Evolutionary conservation across 495 filamentous ascomycete genomes (phyloP), one percentile per base, ranked within the genome.

Genomic region (Cercophora scortea): DNA sequence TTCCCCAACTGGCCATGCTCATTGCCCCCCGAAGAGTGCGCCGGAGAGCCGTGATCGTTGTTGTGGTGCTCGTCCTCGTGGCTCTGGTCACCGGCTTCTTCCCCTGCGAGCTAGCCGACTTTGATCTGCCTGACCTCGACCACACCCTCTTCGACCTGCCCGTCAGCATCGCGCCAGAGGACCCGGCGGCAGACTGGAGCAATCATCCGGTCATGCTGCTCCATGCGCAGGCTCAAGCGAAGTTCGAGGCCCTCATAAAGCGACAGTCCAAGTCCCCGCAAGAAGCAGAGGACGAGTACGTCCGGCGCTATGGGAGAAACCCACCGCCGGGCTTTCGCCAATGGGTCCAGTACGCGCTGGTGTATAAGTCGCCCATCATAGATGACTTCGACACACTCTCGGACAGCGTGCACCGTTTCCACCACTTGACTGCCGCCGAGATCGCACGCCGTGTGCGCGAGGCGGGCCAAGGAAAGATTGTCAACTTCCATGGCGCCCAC

Each of bases 341-440:
- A 42, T 88, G 85, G 85, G 87, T 80, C 59, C 64, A 74, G 45
- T 86, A 80, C 53, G 85, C 85, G 11, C 68, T 76, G 51, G 72
- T 80, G 45, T 67, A 73, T 13, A 69, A 77, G 9, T 77, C 78
- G 18, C 62, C 81, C 45, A 74, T 85, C 17, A 73, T 88, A 45
- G 85, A 87, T 53, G 84, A 86, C 53, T 79, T 79, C 56, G 80
- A 86, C 52, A 85, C 84, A 54, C 80, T 87, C 42, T 76, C 78
- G 51, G 79, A 81, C 43, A 83, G 87, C 61, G 60, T 86, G 19
- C 78, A 32, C 85, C 85, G 0, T 86, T 85, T 57, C 86, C 84
- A 81, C 80, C 77, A 4, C 54, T 85, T n/a, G 63, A 15, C 65
- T 76, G 4, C 75, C 84, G 0, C 57, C 34, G 33, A 34, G 16